Conservation (phyloP, 306 rosid species). For the Senna siamea region DNA sequence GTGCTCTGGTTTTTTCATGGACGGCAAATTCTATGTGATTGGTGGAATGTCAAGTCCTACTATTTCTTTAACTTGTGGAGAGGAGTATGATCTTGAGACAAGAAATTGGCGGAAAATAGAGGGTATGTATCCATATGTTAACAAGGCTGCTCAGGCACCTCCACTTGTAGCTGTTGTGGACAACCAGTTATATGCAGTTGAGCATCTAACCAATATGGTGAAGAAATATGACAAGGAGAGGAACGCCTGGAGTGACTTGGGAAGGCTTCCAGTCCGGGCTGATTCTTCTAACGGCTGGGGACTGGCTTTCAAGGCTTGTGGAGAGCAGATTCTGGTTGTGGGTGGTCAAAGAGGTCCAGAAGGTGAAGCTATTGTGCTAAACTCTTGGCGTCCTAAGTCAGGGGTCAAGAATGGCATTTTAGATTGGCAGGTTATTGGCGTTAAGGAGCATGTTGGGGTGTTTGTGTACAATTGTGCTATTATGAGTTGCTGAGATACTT, state of each 20-base stretch:
- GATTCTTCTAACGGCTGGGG: conserved; percentile 95
- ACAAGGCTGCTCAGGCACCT: conserved; percentile 84
- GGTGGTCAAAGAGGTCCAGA: conserved; percentile 96
- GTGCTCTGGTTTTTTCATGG: conserved; percentile 92
- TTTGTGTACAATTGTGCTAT: conserved; percentile 97
- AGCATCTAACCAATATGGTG: conserved; percentile 86
- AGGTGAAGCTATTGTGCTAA: conserved; percentile 80
- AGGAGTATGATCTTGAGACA: conserved; percentile 79
- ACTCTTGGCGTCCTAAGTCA: conserved; percentile 80
- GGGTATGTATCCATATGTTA: conserved; percentile 84
- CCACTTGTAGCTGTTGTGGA: conserved; percentile 96
- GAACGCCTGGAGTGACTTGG: conserved; percentile 79
- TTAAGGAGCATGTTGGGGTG: conserved; percentile 83
- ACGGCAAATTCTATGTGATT: conserved; percentile 82
- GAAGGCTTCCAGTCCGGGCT: conserved; percentile 91
- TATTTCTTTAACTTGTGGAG: conserved; percentile 83
- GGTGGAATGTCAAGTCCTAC: conserved; percentile 89
- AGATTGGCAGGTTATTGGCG: conserved; percentile 87
- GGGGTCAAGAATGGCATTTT: conserved; percentile 68
- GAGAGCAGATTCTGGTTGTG: conserved; percentile 77
- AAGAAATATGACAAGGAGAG: conserved; percentile 78
- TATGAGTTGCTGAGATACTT: conserved; percentile 83
- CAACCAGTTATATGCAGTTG: conserved; percentile 78
- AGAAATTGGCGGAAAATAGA: conserved; percentile 79
- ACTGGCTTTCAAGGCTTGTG: conserved; percentile 96